These are phyloP conservation scores for Parachaetomium inaequale DNA, from an alignment of 495 filamentous ascomycete species.

Conservation along the genomic window DNA sequence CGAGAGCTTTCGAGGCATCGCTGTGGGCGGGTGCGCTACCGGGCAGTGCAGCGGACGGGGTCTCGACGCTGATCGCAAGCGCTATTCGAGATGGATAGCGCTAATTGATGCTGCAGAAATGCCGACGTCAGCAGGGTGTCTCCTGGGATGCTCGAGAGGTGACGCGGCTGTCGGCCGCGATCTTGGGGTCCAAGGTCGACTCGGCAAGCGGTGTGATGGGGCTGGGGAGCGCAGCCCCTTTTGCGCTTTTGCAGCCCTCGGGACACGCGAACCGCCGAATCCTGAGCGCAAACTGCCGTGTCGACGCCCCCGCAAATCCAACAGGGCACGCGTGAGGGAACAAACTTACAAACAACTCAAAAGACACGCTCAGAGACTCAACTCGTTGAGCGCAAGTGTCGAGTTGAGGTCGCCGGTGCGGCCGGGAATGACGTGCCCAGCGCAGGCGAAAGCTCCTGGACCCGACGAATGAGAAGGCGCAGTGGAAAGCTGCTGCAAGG, in stretches of 20 bases:
- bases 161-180: background rate
- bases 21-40: slow-evolving; percentile 9
- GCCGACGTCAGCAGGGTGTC: slow-evolving; percentile 15
- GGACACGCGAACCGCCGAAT: background rate
- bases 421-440: background rate
- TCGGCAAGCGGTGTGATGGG: background rate
- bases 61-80: slow-evolving; percentile 8
- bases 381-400: background rate
- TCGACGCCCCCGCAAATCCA: background rate
- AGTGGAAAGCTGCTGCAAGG: slow-evolving; percentile 11
- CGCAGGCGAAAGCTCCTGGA: background rate
- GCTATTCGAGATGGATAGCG: slow-evolving; percentile 16
- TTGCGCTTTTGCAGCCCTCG: background rate
- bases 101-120: slow-evolving; percentile 21
- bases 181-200: background rate
- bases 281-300: background rate
- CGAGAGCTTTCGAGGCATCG: slow-evolving; percentile 54
- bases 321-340: background rate
- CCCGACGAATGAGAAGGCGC: slow-evolving; percentile 15
- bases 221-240: background rate
- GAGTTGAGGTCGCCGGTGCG: background rate
- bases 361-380: background rate
- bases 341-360: background rate
- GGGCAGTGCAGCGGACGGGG: background rate
- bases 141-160: background rate